Evolutionary conservation across 78 protist genomes (phyloP), one percentile per base, ranked within the genome.

Genomic region (Diacronema lutheri): DNA sequence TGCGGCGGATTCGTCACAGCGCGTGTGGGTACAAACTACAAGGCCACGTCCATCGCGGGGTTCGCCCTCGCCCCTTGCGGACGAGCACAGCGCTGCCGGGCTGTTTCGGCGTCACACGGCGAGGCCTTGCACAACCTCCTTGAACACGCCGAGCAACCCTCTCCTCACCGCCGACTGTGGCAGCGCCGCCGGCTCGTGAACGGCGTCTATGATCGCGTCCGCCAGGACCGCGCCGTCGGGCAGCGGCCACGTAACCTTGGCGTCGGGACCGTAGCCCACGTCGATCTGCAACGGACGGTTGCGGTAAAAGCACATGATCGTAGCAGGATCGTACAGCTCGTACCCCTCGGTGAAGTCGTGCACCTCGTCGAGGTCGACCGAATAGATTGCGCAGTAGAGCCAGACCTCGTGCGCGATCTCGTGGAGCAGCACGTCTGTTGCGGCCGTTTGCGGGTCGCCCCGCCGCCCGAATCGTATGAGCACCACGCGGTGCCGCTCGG

Each of bases 281-380:
- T 97, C 99, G 21, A 97, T 79, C 94, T 93, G 81, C 21, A 97
- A 95, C 89, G 96, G 98, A 64, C 92, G 92, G 85, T 92, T 90
- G 38, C 95, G 85, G 84, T 60, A 97, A 90, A 98, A 98, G 88
- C 96, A 97, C 99, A 98, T 96, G 50, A 96, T 62, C 25, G 97
- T 89, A 76, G 86, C 88, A 26, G 98, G 95, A 78, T 97, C 99
- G 77, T 95, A 94, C 29, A 98, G 85, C 84, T 98, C 99, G 91
- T 98, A 98, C 99, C 97, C 97, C 19, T 83, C 26, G 80, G 95
- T 96, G 83, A 98, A 98, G 87, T 98, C 99, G 4, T 97, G 97
- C 26, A 97, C 97, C n/a, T 95, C 91, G 13, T 92, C 69, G 26
- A 93, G 92, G 65, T 97, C 98, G 25, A 95, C 95, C 21, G 90